Evolutionary conservation across 257 asterid species (phyloP).

Genomic region (Solanum gandarillasii): DNA sequence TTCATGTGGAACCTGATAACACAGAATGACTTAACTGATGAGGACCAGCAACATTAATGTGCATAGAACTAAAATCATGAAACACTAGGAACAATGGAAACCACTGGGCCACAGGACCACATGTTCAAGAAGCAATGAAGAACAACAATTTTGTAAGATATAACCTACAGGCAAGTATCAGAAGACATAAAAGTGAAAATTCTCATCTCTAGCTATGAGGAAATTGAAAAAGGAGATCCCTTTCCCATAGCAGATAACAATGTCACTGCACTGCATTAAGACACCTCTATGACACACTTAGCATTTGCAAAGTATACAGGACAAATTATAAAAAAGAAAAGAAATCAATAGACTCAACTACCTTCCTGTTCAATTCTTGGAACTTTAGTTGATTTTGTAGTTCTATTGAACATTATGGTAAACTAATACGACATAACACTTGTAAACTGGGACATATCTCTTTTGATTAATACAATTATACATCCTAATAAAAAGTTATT

Average conservation of each 20-base stretch:
- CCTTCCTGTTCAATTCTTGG: background rate
- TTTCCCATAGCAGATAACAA: background rate
- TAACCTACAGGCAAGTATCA: background rate
- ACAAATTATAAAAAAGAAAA: background rate
- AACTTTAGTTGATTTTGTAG: background rate
- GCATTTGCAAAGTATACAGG: background rate
- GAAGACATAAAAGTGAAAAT: background rate
- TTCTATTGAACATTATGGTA: background rate
- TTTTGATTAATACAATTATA: background rate
- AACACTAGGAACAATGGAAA: background rate
- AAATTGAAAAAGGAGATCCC: background rate
- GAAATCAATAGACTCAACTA: background rate
- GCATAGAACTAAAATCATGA: background rate
- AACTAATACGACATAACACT: background rate
- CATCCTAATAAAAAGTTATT: background rate
- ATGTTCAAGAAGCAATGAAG: background rate
- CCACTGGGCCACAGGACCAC: background rate
- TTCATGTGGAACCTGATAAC: conserved; percentile 83
- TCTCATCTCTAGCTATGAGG: background rate
- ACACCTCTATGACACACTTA: background rate
- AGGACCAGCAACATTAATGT: background rate
- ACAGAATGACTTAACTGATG: background rate
- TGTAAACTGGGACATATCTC: background rate
- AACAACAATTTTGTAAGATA: background rate
- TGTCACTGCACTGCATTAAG: background rate